Percentiles rank a stretch among this genome's conserved stretches.
Evolutionary conservation across 257 asterid species (phyloP).

Genomic region (Oldenlandia corymbosa): DNA sequence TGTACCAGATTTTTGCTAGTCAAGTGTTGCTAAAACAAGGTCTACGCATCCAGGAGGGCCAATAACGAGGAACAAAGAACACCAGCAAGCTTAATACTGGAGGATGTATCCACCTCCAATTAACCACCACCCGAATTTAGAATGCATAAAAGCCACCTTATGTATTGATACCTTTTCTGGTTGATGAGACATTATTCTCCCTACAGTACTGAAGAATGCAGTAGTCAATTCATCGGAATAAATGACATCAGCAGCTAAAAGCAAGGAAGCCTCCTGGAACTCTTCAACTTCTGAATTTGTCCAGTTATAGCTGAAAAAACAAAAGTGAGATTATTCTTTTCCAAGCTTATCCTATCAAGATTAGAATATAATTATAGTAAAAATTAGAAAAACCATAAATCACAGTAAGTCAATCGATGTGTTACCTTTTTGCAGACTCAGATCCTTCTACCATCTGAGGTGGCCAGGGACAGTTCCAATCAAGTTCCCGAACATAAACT

Average conservation of each 20-base stretch:
- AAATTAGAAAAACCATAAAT: background rate
- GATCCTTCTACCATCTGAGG: constrained; percentile 39
- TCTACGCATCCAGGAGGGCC: background rate
- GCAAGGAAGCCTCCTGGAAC: constrained; percentile 62
- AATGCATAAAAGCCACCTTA: background rate
- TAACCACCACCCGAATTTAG: constrained; percentile 7
- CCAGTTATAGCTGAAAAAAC: constrained; percentile 60
- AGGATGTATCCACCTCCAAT: no score
- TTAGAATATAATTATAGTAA: background rate
- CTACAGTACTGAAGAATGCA: constrained; percentile 57
- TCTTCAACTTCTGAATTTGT: constrained; percentile 56
- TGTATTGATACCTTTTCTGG: constrained; percentile 53
- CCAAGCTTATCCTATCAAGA: background rate
- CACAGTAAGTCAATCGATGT: background rate
- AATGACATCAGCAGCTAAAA: constrained; percentile 94
- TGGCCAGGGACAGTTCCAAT: constrained; percentile 72
- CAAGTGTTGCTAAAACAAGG: background rate
- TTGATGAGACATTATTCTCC: constrained; percentile 50
- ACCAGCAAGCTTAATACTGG: constrained; percentile 1
- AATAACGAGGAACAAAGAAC: background rate
- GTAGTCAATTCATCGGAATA: constrained; percentile 76
- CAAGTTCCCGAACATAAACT: constrained; percentile 80
- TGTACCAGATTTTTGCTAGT: background rate
- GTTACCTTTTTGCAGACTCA: constrained; percentile 40
- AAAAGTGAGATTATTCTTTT: background rate